Evolutionary conservation across 2,329 filamentous ascomycete genomes (phyloP), one percentile per base, ranked within the genome.

Genomic region (Xylaria digitata): DNA sequence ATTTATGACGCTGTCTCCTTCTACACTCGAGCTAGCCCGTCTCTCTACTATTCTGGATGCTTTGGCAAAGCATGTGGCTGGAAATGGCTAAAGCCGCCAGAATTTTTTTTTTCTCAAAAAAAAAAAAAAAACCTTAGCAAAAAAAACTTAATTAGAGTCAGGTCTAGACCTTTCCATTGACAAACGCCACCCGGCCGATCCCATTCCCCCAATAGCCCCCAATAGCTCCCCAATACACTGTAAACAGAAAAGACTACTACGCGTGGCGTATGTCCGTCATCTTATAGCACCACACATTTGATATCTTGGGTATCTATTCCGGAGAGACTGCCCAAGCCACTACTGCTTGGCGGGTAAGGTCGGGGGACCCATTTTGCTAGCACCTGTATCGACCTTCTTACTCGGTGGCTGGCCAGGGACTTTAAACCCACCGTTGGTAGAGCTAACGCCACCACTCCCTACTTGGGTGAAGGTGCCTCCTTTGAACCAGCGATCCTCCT

Each of bases 401-500:
- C 82, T 85, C 30, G 67, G 67, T 23, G 87, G 82, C 17, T 64
- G 63, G 21, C 17, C 53, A 17, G 95, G 94, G 45, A 96, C 91
- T 80, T 94, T 97, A 85, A 97, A 97, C 0, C 88, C 90, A 11
- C 84, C 88, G 57, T 85, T 85, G 52, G 76, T 57, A 70, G 70
- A 69, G 54, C 68, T 73, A 26, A 75, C 74, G 17, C 76, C 73
- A 17, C 76, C 78, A 15, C 76, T 76, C 11, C 65, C 89, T 63
- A 97, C 87, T 78, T 97, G 94, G 8, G 96, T 97, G 76, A 99
- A 99, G 0, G 93, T 94, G n/a, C 96, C 96, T 53, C 93, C 92
- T 80, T 96, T 97, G 84, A 99, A 99, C 91, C 94, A 99, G 43
- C 93, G 86, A 77, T 98, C 95, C 77, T 97, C 93, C 70, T 98